Evolutionary conservation across 352 stramenopile genomes (phyloP), one percentile per base, ranked within the genome.

Genomic region (Phytophthora tubulina): DNA sequence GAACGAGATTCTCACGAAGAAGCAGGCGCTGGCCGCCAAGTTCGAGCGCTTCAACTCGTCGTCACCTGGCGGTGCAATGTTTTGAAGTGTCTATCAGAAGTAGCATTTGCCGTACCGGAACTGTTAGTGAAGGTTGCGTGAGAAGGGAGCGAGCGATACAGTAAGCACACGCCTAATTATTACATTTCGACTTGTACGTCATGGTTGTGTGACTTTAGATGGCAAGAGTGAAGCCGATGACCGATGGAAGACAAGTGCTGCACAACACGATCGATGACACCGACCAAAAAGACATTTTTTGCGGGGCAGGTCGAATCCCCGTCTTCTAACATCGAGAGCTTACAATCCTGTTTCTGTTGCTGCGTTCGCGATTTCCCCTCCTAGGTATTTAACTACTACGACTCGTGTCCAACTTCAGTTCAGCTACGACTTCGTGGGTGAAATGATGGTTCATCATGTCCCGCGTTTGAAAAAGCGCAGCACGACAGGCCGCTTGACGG

Each of bases 1-100:
- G 45, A 86, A 95, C 61, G 87, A 95, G 67, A 96, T 96, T 62
- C 62, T 96, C 13, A 96, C 90, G 67, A 96, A 95, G 79, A 96
- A 96, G 67, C 90, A 96, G 72, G 86, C 86, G 36, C 78, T 96
- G 21, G 89, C 89, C 11, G 89, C 89, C 41, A 87, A 94, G 74
- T 96, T 93, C 54, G 90, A 96, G 38, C 84, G 86, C 45, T 79
- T 92, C 50, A 84, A 90, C 61, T 91, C 83, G 48, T 88, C 76
- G 8, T 88, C 87, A 9, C 86, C 81, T 38, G 52, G 57, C 21
- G 65, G 67, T 50, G 73, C 70, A 39, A 93, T 92, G 77, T 92
- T 85, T 74, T 88, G 67, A 83, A 44, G 41, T 31, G 42, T 45
- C 38, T 27, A 27, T 27, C 21, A 27, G 21, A 27, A 27, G 21